Percentiles rank a stretch among this genome's conserved stretches.
phyloP scores from a whole-genome alignment of 192 early-diverging fungal genomes.

The Mortierella hygrophila region DNA sequence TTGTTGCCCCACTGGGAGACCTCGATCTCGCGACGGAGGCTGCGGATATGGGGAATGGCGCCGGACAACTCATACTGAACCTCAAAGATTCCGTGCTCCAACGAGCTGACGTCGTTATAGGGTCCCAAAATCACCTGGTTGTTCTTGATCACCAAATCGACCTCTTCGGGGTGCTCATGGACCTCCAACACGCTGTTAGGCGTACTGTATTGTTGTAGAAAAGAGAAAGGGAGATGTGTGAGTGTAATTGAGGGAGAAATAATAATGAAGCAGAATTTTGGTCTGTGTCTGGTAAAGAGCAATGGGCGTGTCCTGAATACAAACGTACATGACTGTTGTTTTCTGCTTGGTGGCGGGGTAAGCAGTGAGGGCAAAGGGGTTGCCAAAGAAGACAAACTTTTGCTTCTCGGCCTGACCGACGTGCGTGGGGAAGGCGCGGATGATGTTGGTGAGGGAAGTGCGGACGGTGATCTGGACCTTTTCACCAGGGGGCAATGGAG shows the following conservation, averaged over 20 bases:
- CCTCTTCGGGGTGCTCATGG: constrained; percentile 52
- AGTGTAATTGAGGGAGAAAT: neutral
- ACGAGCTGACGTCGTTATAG: constrained; percentile 61
- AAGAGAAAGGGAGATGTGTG: neutral
- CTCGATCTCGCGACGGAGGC: constrained; percentile 77
- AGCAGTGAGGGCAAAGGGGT: constrained; percentile 70
- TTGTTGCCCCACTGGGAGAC: constrained; percentile 89
- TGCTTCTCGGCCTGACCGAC: constrained; percentile 79
- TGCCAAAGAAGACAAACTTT: constrained; percentile 70
- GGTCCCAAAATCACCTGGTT: constrained; percentile 83
- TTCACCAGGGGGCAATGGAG: constrained; percentile 65
- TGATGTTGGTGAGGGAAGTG: constrained; percentile 55
- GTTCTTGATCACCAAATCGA: constrained; percentile 55
- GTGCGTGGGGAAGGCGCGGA: constrained; percentile 65
- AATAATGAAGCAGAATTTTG: neutral
- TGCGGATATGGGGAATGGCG: constrained; percentile 69
- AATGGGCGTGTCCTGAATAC: neutral
- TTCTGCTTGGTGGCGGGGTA: constrained; percentile 83
- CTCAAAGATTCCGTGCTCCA: constrained; percentile 55
- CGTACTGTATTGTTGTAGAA: constrained; percentile 18
- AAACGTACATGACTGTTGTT: constrained; percentile 80
- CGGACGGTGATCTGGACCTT: constrained; percentile 73
- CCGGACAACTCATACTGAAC: constrained; percentile 78
- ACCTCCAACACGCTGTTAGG: constrained; percentile 50
- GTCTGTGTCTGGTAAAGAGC: too few relatives aligned